Conservation (phyloP, 2,329 filamentous ascomycete species). For the Blastomyces percursus region DNA sequence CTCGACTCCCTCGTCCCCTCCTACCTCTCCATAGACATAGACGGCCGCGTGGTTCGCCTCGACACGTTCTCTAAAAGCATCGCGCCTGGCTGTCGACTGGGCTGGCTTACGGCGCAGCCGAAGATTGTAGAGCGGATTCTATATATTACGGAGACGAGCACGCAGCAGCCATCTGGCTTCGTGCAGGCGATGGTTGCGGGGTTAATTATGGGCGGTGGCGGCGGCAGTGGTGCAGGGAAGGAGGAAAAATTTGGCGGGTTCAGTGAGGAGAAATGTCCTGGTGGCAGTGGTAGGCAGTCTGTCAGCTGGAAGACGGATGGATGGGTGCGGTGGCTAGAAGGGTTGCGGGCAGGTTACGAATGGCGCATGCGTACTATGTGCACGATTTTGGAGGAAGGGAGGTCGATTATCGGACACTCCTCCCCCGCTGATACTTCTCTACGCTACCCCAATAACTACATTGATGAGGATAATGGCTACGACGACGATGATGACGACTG, state of each 20-base stretch:
- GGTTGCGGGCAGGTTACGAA: slow-evolving; percentile 74
- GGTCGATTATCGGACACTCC: slow-evolving; percentile 45
- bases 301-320: slow-evolving; percentile 67
- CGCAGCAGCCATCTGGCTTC: slow-evolving; percentile 80
- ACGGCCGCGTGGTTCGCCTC: slow-evolving; percentile 77
- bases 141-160: slow-evolving; percentile 65
- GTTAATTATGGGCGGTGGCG: slow-evolving; percentile 57
- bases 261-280: slow-evolving; percentile 10
- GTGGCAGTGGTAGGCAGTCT: slow-evolving; percentile 35
- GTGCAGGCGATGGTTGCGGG: slow-evolving; percentile 74
- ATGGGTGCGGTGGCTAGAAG: slow-evolving; percentile 85
- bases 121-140: slow-evolving; percentile 61
- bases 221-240: slow-evolving; percentile 23
- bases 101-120: slow-evolving; percentile 82
- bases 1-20: slow-evolving; percentile 75
- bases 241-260: slow-evolving; percentile 32
- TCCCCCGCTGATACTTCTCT: slow-evolving; percentile 26
- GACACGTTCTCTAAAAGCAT: slow-evolving; percentile 94
- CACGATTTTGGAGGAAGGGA: slow-evolving; percentile 56
- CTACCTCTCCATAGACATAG: slow-evolving; percentile 67
- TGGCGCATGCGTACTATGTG: slow-evolving; percentile 74
- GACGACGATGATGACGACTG: slow-evolving; percentile 41
- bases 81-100: slow-evolving; percentile 77
- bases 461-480: not conserved
- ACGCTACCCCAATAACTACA: slow-evolving; percentile 18